phyloP scores from a whole-genome alignment of 371 early-diverging fungal species.

The Mucor indicus region DNA sequence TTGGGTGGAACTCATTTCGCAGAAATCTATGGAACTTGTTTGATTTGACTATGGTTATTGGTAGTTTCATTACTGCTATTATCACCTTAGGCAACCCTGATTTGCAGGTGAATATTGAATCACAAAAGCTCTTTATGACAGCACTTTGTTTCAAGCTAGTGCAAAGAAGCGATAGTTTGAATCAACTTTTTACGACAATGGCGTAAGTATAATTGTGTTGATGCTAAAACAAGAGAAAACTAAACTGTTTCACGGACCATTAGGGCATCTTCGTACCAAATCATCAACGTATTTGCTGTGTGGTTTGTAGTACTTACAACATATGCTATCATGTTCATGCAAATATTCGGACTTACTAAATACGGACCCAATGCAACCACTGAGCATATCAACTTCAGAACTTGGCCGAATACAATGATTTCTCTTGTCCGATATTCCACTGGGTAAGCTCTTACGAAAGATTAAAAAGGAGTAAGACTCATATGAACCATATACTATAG shows the following conservation, averaged over 20 bases:
- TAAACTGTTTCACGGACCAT: no score
- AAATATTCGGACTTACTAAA: slow-evolving; percentile 68
- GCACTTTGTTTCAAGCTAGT: slow-evolving; percentile 65
- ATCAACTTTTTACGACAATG: slow-evolving; percentile 68
- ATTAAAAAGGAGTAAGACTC: background rate
- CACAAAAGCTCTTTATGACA: slow-evolving; percentile 63
- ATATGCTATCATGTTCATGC: slow-evolving; percentile 70
- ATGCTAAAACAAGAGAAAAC: background rate
- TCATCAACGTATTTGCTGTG: slow-evolving; percentile 61
- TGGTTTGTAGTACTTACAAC: slow-evolving; percentile 68
- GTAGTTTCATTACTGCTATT: slow-evolving; percentile 48
- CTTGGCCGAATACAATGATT: slow-evolving; percentile 55
- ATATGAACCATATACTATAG: slow-evolving; percentile 21
- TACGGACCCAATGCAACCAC: slow-evolving; percentile 54
- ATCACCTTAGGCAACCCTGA: slow-evolving; percentile 24
- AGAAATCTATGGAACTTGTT: slow-evolving; percentile 64
- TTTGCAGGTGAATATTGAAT: slow-evolving; percentile 47
- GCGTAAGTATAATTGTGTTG: slow-evolving; percentile 40
- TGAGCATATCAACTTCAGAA: slow-evolving; percentile 63
- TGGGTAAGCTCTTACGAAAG: slow-evolving; percentile 39
- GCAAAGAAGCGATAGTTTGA: slow-evolving; percentile 60
- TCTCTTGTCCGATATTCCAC: slow-evolving; percentile 65
- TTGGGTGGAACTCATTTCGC: slow-evolving; percentile 59
- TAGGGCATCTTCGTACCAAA: slow-evolving; percentile 59
- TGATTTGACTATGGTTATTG: slow-evolving; percentile 52